phyloP scores from a whole-genome alignment of 73 alveolate species.

The Uronychia binucleata region DNA sequence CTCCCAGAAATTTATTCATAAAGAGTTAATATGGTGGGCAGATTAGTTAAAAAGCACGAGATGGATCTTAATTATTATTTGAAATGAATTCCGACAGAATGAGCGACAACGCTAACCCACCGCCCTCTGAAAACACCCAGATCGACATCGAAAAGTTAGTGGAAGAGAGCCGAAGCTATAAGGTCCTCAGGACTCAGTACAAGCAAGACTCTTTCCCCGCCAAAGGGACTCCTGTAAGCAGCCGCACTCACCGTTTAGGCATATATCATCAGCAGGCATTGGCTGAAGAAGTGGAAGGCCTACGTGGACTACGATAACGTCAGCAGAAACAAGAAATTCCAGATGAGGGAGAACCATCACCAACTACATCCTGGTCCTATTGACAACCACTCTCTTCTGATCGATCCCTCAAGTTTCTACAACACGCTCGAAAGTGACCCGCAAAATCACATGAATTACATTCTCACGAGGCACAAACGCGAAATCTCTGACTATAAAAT shows the following conservation, averaged over 20 bases:
- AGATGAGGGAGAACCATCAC: not conserved
- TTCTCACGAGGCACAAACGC: not conserved
- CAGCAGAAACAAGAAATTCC: not conserved
- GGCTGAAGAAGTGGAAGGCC: slow-evolving; percentile 35
- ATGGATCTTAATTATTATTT: no score
- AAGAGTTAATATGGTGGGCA: no score
- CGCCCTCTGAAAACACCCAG: not conserved
- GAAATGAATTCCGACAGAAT: not conserved
- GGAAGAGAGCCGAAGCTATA: not conserved
- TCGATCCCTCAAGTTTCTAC: not conserved
- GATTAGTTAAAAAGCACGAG: no score
- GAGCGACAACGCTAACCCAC: not conserved
- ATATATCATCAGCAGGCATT: slow-evolving; percentile 6
- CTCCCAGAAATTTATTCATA: no score
- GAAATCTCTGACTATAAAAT: slow-evolving; percentile 39
- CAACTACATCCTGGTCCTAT: slow-evolving; percentile 42
- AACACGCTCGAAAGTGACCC: slow-evolving; percentile 25
- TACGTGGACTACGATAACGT: not conserved
- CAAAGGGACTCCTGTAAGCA: slow-evolving; percentile 5
- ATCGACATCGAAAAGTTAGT: not conserved
- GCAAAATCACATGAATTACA: slow-evolving; percentile 15
- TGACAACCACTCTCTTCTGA: slow-evolving; percentile 16
- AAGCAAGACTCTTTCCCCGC: not conserved
- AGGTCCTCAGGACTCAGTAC: not conserved
- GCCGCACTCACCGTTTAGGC: not conserved